phyloP scores from a whole-genome alignment of 1,284 basidiomycete genomes.

The Cryptococcus sp. region DNA sequence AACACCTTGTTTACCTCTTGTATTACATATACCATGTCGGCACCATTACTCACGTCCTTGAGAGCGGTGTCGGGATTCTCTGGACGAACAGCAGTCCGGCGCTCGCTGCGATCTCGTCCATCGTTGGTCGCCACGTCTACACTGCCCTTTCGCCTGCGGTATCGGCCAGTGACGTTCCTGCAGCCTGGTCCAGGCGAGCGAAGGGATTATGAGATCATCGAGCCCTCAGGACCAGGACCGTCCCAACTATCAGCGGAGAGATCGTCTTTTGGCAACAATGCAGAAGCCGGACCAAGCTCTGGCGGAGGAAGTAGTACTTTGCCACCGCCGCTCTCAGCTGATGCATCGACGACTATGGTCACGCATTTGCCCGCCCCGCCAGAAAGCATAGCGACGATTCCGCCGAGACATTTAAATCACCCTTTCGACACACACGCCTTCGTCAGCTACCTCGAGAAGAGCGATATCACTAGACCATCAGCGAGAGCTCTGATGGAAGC shows the following conservation, averaged over 20 bases:
- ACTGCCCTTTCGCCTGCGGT: conserved; percentile 1
- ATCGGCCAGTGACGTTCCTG: conserved; percentile 16
- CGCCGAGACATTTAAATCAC: conserved; percentile 34
- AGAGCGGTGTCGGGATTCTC: too few relatives aligned
- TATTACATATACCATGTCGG: too few relatives aligned
- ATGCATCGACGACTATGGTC: neutral
- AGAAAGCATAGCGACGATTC: conserved; percentile 11
- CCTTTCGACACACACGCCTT: conserved; percentile 54
- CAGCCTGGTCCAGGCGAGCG: conserved; percentile 9
- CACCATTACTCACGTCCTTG: too few relatives aligned
- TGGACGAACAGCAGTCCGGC: neutral
- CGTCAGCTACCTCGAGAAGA: conserved; percentile 45
- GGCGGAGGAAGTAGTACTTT: neutral
- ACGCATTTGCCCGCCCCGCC: conserved; percentile 27
- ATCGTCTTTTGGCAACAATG: too few relatives aligned
- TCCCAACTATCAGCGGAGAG: too few relatives aligned
- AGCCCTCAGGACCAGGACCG: neutral
- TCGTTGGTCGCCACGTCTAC: neutral
- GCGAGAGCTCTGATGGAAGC: conserved; percentile 83
- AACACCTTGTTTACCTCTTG: too few relatives aligned
- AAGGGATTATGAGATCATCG: conserved; percentile 2
- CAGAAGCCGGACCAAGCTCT: conserved; percentile 1
- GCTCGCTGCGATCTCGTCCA: conserved; percentile 9
- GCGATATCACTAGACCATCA: conserved; percentile 48
- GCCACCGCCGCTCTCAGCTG: neutral